Evolutionary conservation across 1,284 basidiomycete genomes (phyloP).

Genomic region (Bondarzewia mesenterica): DNA sequence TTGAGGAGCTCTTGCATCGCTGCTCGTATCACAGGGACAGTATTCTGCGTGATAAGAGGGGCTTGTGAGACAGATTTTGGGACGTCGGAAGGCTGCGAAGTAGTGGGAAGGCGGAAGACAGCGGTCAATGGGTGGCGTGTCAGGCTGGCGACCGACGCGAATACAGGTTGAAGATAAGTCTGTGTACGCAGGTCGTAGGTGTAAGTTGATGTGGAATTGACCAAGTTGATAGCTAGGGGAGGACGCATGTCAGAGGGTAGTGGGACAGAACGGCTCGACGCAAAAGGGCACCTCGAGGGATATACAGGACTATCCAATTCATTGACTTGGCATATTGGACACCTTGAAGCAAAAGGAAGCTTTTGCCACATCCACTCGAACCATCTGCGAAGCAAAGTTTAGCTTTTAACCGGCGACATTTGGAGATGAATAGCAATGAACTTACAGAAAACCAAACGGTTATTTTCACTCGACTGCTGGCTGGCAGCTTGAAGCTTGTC

Average conservation of each 20-base stretch:
- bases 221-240: constrained; percentile 54
- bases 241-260: neutral
- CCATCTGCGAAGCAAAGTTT: constrained; percentile 44
- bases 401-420: constrained; percentile 8
- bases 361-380: constrained; percentile 78
- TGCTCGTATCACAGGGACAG: constrained; percentile 37
- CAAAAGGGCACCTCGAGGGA: constrained; percentile 71
- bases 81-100: constrained; percentile 26
- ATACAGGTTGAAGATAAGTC: constrained; percentile 75
- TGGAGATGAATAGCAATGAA: constrained; percentile 7
- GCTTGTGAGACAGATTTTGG: constrained; percentile 33
- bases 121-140: constrained; percentile 41
- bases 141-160: constrained; percentile 46
- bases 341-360: constrained; percentile 73
- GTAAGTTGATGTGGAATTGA: constrained; percentile 75
- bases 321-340: constrained; percentile 65
- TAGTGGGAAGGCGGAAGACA: constrained; percentile 41
- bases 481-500: constrained; percentile 41
- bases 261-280: too few species aligned
- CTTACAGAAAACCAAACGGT: constrained; percentile 57
- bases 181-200: constrained; percentile 69
- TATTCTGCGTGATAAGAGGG: constrained; percentile 34
- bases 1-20: constrained; percentile 39
- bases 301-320: constrained; percentile 83
- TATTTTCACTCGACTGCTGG: constrained; percentile 33